Base-by-base conservation (phyloP, 1,284 basidiomycete genomes). In the Clitocybe nebularis region DNA sequence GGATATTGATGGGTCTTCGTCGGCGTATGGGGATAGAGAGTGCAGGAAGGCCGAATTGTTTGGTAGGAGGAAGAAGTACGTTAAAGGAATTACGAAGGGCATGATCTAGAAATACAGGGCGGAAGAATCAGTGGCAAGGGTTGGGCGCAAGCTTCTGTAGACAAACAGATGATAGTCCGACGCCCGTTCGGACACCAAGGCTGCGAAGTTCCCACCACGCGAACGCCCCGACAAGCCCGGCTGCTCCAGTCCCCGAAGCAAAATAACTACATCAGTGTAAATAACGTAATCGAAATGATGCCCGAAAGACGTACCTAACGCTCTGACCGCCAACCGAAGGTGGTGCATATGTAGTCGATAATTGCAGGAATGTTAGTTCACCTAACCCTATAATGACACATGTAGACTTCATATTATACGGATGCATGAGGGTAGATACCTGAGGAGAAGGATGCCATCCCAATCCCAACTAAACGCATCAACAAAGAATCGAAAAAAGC, bases 121-220 rank as follows among this genome's bases (percentile, higher is more conserved):
- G 37, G 19, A 36, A 28, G 36, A 13, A 34, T 47, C 29, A 46
- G 36, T 36, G 24, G 23, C 29, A 44, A 36, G 24, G 13, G 35
- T 4, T 5, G 22, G 14, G 14, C 19, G 24, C 29, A 8, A 22
- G n/a, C 35, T 46, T 16, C 21, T 17, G 29, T 17, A 34, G 14
- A 63, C 81, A 37, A 57, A 87, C 86, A 10, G 84, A 76, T 3
- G 88, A 92, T 11, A 93, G 58, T 0, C 89, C 86, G 16, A 99
- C 81, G 0, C 94, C 96, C 5, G 68, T 58, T 37, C 81, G 77
- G 4, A 99, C 91, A 9, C 95, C 95, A 1, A 96, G 65, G 0
- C 81, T 80, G 24, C 96, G 75, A 1, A 98, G 69, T 50, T 93
- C 73, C 95, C 95, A 98, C 95, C 95, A 99, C 4, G 96, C 62